Percentiles rank a stretch among this genome's conserved stretches.
Evolutionary conservation across 768 basidiomycete species (phyloP).

Genomic region (Russula olivacea): DNA sequence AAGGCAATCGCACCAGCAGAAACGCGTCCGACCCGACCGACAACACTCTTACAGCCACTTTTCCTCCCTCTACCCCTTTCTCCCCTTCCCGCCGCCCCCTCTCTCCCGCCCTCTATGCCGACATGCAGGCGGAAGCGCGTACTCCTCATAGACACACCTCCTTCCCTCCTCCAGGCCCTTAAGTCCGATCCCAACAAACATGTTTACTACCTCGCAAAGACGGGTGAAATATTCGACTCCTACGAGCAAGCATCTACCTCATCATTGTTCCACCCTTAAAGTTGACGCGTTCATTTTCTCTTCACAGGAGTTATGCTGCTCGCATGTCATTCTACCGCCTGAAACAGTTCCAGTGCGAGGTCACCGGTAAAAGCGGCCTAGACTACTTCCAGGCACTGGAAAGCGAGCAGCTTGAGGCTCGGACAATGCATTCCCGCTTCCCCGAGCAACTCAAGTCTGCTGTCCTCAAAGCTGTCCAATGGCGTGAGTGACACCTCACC

Average conservation of each 20-base stretch:
- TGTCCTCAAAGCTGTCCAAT: conserved; percentile 89
- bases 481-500: conserved; percentile 63
- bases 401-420: conserved; percentile 85
- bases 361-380: conserved; percentile 88
- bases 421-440: conserved; percentile 85
- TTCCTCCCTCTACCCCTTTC: conserved; percentile 24
- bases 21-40: conserved; percentile 23
- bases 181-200: conserved; percentile 60
- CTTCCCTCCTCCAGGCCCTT: conserved; percentile 58
- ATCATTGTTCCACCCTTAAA: conserved; percentile 27
- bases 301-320: conserved; percentile 66
- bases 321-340: conserved; percentile 93
- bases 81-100: conserved; percentile 24
- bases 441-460: conserved; percentile 89
- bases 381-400: conserved; percentile 93
- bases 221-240: conserved; percentile 94
- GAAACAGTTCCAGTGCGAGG: conserved; percentile 96
- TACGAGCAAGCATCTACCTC: conserved; percentile 70
- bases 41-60: conserved; percentile 20
- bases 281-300: conserved; percentile 22
- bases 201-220: conserved; percentile 90
- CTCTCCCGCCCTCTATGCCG: conserved; percentile 50
- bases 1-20: conserved; percentile 6
- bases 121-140: conserved; percentile 88
- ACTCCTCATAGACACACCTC: conserved; percentile 77